Conservation (phyloP, 2,329 filamentous ascomycete genomes). For the Epicoccum sorghinum region DNA sequence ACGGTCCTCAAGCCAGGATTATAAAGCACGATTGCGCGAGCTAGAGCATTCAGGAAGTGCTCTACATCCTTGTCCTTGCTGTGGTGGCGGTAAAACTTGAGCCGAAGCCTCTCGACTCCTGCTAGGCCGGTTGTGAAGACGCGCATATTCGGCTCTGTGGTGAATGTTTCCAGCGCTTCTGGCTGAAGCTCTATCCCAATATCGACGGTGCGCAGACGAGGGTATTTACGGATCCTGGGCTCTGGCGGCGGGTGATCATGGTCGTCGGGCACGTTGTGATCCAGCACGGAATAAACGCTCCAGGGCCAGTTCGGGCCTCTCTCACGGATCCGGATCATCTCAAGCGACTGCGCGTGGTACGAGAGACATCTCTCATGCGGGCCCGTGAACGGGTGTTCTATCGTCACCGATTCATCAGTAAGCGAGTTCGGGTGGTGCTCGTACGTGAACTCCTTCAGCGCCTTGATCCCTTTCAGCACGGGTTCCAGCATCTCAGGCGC, state of each 20-base stretch:
- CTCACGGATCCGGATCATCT: not conserved
- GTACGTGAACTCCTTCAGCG: conserved; percentile 2
- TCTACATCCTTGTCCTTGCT: not conserved
- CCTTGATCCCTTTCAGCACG: not conserved
- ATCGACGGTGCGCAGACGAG: not conserved
- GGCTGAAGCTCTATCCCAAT: not conserved
- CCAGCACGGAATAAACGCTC: too few relatives aligned
- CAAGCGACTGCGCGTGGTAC: not conserved
- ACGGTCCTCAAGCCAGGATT: not conserved
- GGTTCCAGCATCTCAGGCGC: not conserved
- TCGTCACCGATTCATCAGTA: not conserved
- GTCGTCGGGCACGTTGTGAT: too few relatives aligned
- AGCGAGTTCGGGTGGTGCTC: conserved; percentile 4
- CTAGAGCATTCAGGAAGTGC: not conserved
- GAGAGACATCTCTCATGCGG: not conserved
- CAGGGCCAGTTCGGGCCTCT: too few relatives aligned
- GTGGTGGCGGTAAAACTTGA: not conserved
- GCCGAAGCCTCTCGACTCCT: not conserved
- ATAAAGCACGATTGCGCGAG: not conserved
- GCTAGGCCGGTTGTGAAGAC: too few relatives aligned
- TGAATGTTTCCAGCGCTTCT: too few relatives aligned
- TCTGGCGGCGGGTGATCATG: too few relatives aligned
- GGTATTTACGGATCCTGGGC: not conserved
- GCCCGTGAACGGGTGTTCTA: not conserved
- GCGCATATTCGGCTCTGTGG: too few relatives aligned